Conservation (phyloP, 2,329 filamentous ascomycete genomes). For the Colletotrichum sansevieriae region DNA sequence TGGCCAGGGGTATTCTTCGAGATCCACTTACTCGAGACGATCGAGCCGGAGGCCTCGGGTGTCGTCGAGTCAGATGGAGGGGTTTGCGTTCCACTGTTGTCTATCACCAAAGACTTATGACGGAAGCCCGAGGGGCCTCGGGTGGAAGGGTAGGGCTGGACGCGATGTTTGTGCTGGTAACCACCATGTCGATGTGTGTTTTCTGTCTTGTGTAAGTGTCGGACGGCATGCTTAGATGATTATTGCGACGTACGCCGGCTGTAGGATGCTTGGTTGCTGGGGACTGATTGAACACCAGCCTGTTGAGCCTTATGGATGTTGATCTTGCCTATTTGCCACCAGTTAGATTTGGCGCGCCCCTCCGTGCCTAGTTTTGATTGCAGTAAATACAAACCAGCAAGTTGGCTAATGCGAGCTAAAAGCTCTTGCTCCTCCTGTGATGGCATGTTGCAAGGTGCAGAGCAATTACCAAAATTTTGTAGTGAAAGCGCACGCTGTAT, state of each 20-base stretch:
- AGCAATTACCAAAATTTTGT: not conserved
- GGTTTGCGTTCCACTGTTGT: slow-evolving; percentile 52
- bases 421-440: slow-evolving; percentile 65
- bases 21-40: slow-evolving; percentile 69
- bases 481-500: not conserved
- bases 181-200: slow-evolving; percentile 50
- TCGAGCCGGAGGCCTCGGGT: slow-evolving; percentile 46
- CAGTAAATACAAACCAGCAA: slow-evolving; percentile 57
- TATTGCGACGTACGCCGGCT: slow-evolving; percentile 53
- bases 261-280: slow-evolving; percentile 47
- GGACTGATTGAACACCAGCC: slow-evolving; percentile 53
- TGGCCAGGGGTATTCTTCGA: slow-evolving; percentile 78
- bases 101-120: slow-evolving; percentile 74
- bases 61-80: slow-evolving; percentile 44
- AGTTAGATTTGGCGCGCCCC: slow-evolving; percentile 8
- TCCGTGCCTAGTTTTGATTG: slow-evolving; percentile 39
- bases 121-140: slow-evolving; percentile 43
- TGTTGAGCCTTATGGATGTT: slow-evolving; percentile 81
- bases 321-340: slow-evolving; percentile 73
- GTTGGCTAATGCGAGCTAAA: slow-evolving; percentile 65
- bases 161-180: slow-evolving; percentile 43
- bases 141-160: slow-evolving; percentile 51
- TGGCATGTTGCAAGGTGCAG: slow-evolving; percentile 2
- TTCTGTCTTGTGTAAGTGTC: slow-evolving; percentile 45
- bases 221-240: not conserved